Evolutionary conservation across 331 rosid genomes (phyloP).

Genomic region (Prunus yedoensis): DNA sequence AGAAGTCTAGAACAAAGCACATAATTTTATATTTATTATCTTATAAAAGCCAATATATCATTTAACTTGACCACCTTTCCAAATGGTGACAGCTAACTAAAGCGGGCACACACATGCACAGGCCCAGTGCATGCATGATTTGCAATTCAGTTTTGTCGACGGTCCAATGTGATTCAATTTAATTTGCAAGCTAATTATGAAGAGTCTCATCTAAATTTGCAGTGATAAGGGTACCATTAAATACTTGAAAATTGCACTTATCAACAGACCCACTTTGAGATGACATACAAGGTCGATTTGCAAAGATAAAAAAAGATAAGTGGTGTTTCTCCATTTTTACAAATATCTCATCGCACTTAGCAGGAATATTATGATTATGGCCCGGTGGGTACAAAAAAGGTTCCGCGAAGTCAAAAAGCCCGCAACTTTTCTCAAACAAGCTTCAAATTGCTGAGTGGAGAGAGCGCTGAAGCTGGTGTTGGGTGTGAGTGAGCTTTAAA

Average conservation of each 20-base stretch:
- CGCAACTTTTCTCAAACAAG: conserved; percentile 26
- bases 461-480: not conserved
- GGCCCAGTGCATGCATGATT: not conserved
- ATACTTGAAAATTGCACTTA: not conserved
- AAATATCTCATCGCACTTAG: not conserved
- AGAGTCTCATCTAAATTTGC: not conserved
- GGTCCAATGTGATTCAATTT: not conserved
- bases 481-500: not conserved
- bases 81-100: conserved; percentile 1
- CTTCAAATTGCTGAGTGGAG: conserved; percentile 8
- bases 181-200: not conserved
- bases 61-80: not conserved
- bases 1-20: not conserved
- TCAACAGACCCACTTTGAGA: not conserved
- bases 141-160: not conserved
- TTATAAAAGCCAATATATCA: not conserved
- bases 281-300: too few relatives aligned
- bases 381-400: not conserved
- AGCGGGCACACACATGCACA: not conserved
- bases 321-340: not conserved
- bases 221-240: not conserved
- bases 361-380: not conserved
- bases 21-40: not conserved
- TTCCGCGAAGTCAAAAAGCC: conserved; percentile 19
- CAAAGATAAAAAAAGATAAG: too few relatives aligned